A percentile compares a stretch with the other conserved stretches of the same genome.
These are phyloP conservation scores for Talaromyces borbonicus DNA, from an alignment of 495 filamentous ascomycete species.

Conservation along the genomic window DNA sequence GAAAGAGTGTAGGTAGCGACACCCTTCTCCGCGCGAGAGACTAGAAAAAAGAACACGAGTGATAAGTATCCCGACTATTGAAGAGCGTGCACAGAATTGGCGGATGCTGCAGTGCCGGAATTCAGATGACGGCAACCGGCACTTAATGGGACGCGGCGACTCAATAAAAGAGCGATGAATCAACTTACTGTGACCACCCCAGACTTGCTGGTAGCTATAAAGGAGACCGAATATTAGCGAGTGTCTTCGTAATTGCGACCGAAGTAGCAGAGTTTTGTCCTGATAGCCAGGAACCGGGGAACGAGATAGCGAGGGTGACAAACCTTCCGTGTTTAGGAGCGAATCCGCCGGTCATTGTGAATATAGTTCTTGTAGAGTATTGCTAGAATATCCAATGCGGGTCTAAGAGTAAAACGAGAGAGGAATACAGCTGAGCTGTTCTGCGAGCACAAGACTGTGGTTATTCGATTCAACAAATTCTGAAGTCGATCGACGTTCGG, in stretches of 20 bases:
- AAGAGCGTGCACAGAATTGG: background rate
- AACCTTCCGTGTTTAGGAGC: conserved; percentile 49
- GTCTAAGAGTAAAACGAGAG: too few species aligned
- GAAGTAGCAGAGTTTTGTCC: background rate
- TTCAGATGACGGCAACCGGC: too few species aligned
- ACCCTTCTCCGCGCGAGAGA: conserved; percentile 44
- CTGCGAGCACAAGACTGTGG: too few species aligned
- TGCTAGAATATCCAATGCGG: too few species aligned
- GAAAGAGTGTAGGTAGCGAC: conserved; percentile 53
- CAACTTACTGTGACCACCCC: conserved; percentile 47
- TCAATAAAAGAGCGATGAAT: background rate
- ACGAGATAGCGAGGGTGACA: conserved; percentile 24
- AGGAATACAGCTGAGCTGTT: too few species aligned
- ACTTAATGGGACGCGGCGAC: too few species aligned
- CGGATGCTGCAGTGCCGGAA: too few species aligned
- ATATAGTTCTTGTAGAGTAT: too few species aligned
- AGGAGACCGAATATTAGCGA: background rate
- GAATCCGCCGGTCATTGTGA: conserved; percentile 15
- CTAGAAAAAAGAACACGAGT: background rate
- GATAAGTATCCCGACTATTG: conserved; percentile 3
- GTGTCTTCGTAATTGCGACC: background rate
- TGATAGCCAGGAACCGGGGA: background rate
- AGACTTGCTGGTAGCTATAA: conserved; percentile 53
- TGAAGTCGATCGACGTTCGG: background rate
- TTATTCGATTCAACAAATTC: too few species aligned